Percentiles rank a stretch among this genome's conserved stretches.
Evolutionary conservation across 2,329 filamentous ascomycete species (phyloP).

Genomic region (Proliferodiscus dingleyae): DNA sequence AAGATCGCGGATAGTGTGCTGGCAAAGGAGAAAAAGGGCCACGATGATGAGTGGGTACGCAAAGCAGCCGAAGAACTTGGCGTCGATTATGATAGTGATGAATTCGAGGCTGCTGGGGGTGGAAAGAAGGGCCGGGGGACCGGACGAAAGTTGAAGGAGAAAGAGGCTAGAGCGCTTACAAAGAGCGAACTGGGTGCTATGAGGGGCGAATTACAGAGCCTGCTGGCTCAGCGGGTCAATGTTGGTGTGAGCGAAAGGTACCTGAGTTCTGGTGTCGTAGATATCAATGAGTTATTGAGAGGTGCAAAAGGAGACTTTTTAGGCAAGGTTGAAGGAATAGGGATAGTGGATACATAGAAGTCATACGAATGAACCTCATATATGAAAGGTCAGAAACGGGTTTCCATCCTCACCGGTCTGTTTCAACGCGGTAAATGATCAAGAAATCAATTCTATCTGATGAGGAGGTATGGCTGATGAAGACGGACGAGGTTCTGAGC

Average conservation of each 20-base stretch:
- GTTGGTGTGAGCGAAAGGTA: conserved; percentile 85
- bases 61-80: conserved; percentile 87
- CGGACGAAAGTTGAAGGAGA: conserved; percentile 69
- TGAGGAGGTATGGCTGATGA: no score
- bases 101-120: conserved; percentile 62
- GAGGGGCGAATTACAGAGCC: conserved; percentile 64
- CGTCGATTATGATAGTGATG: conserved; percentile 88
- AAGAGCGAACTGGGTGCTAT: conserved; percentile 70
- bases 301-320: conserved; percentile 52
- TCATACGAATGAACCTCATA: no score
- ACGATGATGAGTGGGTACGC: conserved; percentile 79
- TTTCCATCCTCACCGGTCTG: no score
- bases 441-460: no score
- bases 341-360: conserved; percentile 26
- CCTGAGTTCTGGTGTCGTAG: conserved; percentile 76
- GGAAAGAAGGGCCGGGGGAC: conserved; percentile 64
- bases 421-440: no score
- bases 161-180: conserved; percentile 59
- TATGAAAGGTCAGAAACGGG: no score
- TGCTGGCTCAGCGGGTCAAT: conserved; percentile 73
- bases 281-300: conserved; percentile 66
- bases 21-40: conserved; percentile 81
- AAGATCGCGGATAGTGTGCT: conserved; percentile 75
- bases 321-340: conserved; percentile 31
- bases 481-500: no score